A percentile compares a stretch with the other conserved stretches of the same genome.
phyloP scores from a whole-genome alignment of 805 yeast genomes.

The Kazachstania africana region DNA sequence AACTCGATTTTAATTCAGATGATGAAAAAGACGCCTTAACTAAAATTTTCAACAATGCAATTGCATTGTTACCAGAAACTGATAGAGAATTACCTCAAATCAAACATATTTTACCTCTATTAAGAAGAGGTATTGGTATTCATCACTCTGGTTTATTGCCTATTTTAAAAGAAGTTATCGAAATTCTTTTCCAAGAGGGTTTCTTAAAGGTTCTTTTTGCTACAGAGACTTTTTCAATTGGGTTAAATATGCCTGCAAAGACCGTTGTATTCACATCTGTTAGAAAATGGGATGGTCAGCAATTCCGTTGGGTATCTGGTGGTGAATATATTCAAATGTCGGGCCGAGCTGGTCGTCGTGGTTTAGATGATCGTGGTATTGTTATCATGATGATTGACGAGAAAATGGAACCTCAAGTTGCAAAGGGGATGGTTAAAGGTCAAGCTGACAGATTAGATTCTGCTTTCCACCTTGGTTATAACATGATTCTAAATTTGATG shows the following conservation, averaged over 20 bases:
- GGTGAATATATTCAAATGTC: constrained; percentile 99
- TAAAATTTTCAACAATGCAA: constrained; percentile 84
- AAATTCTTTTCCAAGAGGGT: constrained; percentile 94
- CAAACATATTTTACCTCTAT: constrained; percentile 75
- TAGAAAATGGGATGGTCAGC: constrained; percentile 96
- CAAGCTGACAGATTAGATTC: constrained; percentile 96
- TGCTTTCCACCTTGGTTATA: constrained; percentile 94
- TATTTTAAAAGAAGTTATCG: constrained; percentile 87
- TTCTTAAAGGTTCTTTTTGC: constrained; percentile 89
- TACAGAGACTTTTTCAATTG: constrained; percentile 96
- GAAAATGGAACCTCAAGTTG: constrained; percentile 98
- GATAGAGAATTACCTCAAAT: constrained; percentile 93
- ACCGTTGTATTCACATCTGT: constrained; percentile 97
- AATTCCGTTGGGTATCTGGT: constrained; percentile 97
- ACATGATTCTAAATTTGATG: constrained; percentile 91
- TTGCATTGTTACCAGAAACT: constrained; percentile 73
- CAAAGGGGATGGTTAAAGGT: constrained; percentile 98
- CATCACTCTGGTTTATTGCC: constrained; percentile 96
- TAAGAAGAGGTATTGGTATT: constrained; percentile 94
- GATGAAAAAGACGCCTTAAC: constrained; percentile 88
- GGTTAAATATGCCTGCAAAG: constrained; percentile 98
- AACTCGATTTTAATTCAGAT: constrained; percentile 84
- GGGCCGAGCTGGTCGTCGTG: constrained; percentile 99
- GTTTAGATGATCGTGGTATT: constrained; percentile 97
- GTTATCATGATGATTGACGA: constrained; percentile 99